Conservation (phyloP, 208 protist genomes). For the Crithidia sp. region DNA sequence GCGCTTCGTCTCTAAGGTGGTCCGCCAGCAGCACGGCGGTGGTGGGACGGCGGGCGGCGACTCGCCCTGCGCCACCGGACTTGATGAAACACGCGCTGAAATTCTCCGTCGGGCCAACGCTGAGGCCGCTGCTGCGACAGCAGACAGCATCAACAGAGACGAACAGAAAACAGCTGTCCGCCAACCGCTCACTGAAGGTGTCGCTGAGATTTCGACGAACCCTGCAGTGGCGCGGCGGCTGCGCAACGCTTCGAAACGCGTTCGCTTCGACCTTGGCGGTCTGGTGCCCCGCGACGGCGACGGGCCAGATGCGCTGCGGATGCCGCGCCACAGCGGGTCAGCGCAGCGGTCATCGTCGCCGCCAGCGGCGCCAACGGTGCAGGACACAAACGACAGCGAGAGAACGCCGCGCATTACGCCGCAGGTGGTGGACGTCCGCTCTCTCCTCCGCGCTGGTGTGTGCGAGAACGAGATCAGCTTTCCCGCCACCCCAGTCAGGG, state of each 20-base stretch:
- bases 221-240: background rate
- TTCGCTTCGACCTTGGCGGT: conserved; percentile 16
- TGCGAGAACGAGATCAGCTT: background rate
- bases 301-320: conserved; percentile 15
- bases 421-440: conserved; percentile 8
- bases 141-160: background rate
- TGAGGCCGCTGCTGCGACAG: background rate
- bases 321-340: conserved; percentile 8
- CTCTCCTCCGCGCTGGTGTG: conserved; percentile 14
- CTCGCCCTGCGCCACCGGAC: background rate
- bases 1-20: conserved; percentile 28
- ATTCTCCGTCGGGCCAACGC: conserved; percentile 17
- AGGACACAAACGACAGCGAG: too few species aligned
- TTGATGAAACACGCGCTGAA: conserved; percentile 1
- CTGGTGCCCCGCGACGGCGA: conserved; percentile 11
- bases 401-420: too few species aligned
- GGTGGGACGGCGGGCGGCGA: background rate
- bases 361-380: background rate
- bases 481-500: background rate
- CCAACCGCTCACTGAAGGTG: too few species aligned
- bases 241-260: conserved; percentile 1
- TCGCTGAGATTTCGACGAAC: too few species aligned
- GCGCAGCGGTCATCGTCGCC: background rate
- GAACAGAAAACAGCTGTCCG: too few species aligned
- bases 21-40: conserved; percentile 15